Percentiles rank a stretch among this genome's conserved stretches.
Evolutionary conservation across 2,329 filamentous ascomycete species (phyloP).

Genomic region (Mariannaea sp.): DNA sequence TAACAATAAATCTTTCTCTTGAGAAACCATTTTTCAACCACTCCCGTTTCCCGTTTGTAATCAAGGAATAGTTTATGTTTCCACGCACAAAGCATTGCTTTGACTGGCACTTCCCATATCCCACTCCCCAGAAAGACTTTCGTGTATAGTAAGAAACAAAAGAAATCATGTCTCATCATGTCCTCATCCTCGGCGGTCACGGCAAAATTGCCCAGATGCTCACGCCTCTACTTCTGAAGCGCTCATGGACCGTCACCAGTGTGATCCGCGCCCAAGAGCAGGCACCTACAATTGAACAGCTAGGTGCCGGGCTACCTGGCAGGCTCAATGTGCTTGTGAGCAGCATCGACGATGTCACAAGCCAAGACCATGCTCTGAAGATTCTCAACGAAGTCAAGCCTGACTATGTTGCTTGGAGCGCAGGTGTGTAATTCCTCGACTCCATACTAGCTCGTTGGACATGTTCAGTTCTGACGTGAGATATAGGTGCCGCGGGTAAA

Average conservation of each 20-base stretch:
- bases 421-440: constrained; percentile 52
- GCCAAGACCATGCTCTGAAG: constrained; percentile 62
- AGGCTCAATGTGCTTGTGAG: constrained; percentile 71
- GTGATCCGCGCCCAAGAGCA: constrained; percentile 77
- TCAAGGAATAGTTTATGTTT: no score
- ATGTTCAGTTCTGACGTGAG: constrained; percentile 18
- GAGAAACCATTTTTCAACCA: not conserved
- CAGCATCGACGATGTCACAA: constrained; percentile 73
- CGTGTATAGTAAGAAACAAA: no score
- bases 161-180: constrained; percentile 49
- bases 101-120: no score
- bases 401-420: constrained; percentile 72
- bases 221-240: constrained; percentile 75
- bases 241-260: constrained; percentile 77
- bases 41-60: no score
- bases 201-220: constrained; percentile 77
- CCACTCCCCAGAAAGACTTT: no score
- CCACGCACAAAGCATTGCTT: no score
- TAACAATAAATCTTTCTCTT: not conserved
- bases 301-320: constrained; percentile 62
- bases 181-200: constrained; percentile 80
- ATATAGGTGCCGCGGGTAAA: constrained; percentile 61
- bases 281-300: constrained; percentile 63
- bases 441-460: not conserved
- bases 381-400: constrained; percentile 65